Evolutionary conservation across 768 basidiomycete genomes (phyloP).

Genomic region (Coprinopsis cinerea): DNA sequence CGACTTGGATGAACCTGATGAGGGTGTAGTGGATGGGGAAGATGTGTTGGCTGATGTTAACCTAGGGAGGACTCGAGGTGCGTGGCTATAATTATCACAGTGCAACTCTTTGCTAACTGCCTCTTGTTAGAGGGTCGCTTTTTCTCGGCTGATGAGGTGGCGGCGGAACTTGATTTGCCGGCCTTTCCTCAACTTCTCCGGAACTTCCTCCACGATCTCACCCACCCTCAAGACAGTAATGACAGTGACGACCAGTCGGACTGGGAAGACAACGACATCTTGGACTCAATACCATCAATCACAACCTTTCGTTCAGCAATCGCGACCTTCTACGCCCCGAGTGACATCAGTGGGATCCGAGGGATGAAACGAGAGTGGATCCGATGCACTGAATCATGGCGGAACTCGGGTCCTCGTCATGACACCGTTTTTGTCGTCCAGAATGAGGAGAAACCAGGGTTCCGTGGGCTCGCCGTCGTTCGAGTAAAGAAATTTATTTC

Average conservation of each 20-base stretch:
- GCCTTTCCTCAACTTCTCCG: too few relatives aligned
- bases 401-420: slow-evolving; percentile 11
- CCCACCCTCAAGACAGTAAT: too few relatives aligned
- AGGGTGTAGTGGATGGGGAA: neutral
- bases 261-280: too few relatives aligned
- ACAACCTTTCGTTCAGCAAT: neutral
- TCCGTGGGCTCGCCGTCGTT: slow-evolving; percentile 21
- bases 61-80: neutral
- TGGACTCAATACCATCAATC: too few relatives aligned
- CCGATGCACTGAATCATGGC: slow-evolving; percentile 17
- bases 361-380: neutral
- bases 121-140: too few relatives aligned
- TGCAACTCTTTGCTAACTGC: too few relatives aligned
- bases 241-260: too few relatives aligned
- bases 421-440: slow-evolving; percentile 19
- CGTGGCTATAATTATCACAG: too few relatives aligned
- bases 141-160: too few relatives aligned
- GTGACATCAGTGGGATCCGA: neutral
- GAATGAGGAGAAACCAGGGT: slow-evolving; percentile 9
- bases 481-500: slow-evolving; percentile 22
- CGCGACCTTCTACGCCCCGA: neutral
- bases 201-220: too few relatives aligned
- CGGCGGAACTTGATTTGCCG: too few relatives aligned
- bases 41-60: slow-evolving; percentile 2
- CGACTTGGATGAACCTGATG: neutral